Conservation (phyloP, 2,329 filamentous ascomycete species). For the Pseudogymnoascus sp. region DNA sequence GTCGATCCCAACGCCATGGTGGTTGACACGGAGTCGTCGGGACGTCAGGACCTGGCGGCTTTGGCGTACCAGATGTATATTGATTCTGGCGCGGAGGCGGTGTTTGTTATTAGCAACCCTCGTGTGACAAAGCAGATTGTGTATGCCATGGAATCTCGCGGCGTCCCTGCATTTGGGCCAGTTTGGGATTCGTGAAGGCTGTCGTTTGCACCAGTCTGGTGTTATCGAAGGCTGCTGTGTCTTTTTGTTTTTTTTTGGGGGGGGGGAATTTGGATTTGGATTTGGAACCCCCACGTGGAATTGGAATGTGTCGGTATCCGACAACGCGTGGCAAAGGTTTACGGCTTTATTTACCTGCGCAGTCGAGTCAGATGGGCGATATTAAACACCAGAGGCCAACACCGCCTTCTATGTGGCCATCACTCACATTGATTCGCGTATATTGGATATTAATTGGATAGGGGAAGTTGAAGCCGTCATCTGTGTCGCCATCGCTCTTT, state of each 20-base stretch:
- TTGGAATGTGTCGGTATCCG: not conserved
- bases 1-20: slow-evolving; percentile 29
- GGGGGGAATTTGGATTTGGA: not conserved
- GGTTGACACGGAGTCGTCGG: slow-evolving; percentile 27
- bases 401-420: not conserved
- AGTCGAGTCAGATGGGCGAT: not conserved
- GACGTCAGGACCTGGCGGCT: slow-evolving; percentile 28
- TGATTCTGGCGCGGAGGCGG: slow-evolving; percentile 29
- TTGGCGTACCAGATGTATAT: slow-evolving; percentile 25
- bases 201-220: not conserved
- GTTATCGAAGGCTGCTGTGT: not conserved
- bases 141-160: slow-evolving; percentile 31
- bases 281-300: not conserved
- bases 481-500: not conserved
- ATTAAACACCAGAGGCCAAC: not conserved
- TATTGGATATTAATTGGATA: not conserved
- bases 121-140: slow-evolving; percentile 30
- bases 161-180: slow-evolving; percentile 29
- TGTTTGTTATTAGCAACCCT: slow-evolving; percentile 31
- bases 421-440: not conserved
- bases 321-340: not conserved
- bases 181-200: slow-evolving; percentile 28
- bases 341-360: not conserved
- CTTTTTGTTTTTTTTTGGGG: not conserved
- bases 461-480: not conserved